phyloP scores from a whole-genome alignment of 2,329 filamentous ascomycete genomes.

The Sclerotinia nivalis region DNA sequence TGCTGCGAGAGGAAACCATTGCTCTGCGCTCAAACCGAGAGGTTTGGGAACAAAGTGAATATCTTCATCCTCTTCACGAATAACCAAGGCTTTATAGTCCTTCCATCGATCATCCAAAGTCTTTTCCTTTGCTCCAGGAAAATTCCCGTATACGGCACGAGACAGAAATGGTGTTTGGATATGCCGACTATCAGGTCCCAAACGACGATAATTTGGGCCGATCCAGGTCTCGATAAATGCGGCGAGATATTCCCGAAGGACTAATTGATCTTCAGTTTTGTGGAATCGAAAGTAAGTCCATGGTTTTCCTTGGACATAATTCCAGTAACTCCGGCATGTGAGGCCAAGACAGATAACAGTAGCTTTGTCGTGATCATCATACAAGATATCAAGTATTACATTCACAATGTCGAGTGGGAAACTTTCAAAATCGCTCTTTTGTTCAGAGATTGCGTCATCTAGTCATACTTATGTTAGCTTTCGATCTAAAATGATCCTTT shows the following conservation, averaged over 20 bases:
- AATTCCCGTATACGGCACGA: neutral
- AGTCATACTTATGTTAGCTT: neutral
- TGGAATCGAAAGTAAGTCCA: neutral
- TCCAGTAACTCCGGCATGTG: neutral
- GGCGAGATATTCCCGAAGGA: neutral
- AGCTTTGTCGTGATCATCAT: neutral
- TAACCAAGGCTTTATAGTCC: neutral
- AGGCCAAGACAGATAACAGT: neutral
- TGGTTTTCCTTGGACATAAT: neutral
- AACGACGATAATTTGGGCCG: neutral
- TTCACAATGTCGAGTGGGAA: neutral
- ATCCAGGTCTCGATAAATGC: neutral
- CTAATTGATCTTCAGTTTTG: neutral
- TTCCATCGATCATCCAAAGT: neutral
- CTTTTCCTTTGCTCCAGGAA: neutral
- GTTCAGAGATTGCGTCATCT: neutral
- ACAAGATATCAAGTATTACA: neutral
- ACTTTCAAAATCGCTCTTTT: neutral
- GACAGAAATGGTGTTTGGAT: neutral
- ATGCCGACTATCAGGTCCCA: neutral
- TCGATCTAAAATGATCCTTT: fast-evolving
- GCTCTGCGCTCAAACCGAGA: neutral
- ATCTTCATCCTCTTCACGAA: neutral
- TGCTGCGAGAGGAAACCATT: neutral
- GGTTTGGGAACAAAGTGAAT: neutral